A percentile compares a stretch with the other conserved stretches of the same genome.
These are phyloP conservation scores for Drosera spatulata DNA, from an alignment of 179 eudicot species.

Conservation along the genomic window DNA sequence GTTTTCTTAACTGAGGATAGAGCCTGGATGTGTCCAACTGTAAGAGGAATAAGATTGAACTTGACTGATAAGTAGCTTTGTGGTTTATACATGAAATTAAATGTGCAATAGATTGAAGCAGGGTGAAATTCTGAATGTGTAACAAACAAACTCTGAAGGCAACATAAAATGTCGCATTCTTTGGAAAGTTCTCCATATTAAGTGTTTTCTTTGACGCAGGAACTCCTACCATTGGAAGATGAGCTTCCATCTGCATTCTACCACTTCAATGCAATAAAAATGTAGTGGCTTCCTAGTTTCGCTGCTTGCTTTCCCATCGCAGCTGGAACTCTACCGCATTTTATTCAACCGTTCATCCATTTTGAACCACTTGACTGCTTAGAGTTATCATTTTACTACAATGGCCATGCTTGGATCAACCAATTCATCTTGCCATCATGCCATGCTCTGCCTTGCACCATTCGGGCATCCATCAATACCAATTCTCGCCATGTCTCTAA, in stretches of 20 bases:
- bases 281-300: slow-evolving; percentile 36
- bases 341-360: slow-evolving; percentile 39
- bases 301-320: slow-evolving; percentile 53
- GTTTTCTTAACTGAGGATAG: too few species aligned
- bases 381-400: slow-evolving; percentile 54
- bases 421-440: slow-evolving; percentile 36
- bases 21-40: too few species aligned
- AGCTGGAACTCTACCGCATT: slow-evolving; percentile 56
- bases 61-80: too few species aligned
- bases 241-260: slow-evolving; percentile 73
- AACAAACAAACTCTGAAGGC: not conserved
- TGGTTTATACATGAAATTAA: too few species aligned
- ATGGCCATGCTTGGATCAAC: slow-evolving; percentile 48
- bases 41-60: too few species aligned
- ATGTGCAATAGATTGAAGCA: too few species aligned
- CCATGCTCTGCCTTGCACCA: slow-evolving; percentile 46
- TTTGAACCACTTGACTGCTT: slow-evolving; percentile 34
- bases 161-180: slow-evolving; percentile 19
- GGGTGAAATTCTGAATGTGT: too few species aligned
- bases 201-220: slow-evolving; percentile 96
- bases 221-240: slow-evolving; percentile 34
- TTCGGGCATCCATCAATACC: slow-evolving; percentile 20
- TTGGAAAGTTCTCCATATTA: slow-evolving; percentile 40
- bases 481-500: slow-evolving; percentile 51
- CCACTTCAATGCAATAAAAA: slow-evolving; percentile 45